Evolutionary conservation across 2,329 filamentous ascomycete species (phyloP).

Genomic region (Botrytis cinerea): DNA sequence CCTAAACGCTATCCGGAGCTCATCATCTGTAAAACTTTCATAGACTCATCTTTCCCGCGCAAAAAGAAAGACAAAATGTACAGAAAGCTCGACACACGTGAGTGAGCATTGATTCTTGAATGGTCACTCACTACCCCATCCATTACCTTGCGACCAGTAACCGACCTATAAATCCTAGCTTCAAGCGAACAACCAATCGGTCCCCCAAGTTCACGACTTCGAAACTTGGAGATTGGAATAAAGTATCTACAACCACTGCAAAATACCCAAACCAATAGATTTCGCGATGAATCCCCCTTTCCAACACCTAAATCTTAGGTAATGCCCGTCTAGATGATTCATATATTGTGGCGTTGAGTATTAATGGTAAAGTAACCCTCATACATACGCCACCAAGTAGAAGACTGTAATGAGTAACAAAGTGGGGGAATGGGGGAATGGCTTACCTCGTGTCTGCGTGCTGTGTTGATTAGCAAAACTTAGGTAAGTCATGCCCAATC

Average conservation of each 20-base stretch:
- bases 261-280: neutral
- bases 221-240: neutral
- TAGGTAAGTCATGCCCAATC: constrained; percentile 3
- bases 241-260: neutral
- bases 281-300: neutral
- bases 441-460: constrained; percentile 8
- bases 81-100: neutral
- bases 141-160: neutral
- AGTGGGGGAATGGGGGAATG: neutral
- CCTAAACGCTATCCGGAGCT: neutral
- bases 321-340: neutral
- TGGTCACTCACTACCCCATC: neutral
- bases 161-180: too few species aligned
- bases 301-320: neutral
- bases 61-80: too few species aligned
- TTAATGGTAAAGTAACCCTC: constrained; percentile 10
- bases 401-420: neutral
- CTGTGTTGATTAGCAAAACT: neutral
- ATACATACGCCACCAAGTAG: constrained; percentile 13
- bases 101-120: neutral
- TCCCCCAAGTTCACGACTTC: constrained; percentile 3
- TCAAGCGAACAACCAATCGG: neutral
- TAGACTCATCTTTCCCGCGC: neutral
- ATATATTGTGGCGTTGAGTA: constrained; percentile 10
- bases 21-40: too few species aligned